Base-by-base conservation (phyloP, 305 asterid genomes). In the Coffea humblotiana region DNA sequence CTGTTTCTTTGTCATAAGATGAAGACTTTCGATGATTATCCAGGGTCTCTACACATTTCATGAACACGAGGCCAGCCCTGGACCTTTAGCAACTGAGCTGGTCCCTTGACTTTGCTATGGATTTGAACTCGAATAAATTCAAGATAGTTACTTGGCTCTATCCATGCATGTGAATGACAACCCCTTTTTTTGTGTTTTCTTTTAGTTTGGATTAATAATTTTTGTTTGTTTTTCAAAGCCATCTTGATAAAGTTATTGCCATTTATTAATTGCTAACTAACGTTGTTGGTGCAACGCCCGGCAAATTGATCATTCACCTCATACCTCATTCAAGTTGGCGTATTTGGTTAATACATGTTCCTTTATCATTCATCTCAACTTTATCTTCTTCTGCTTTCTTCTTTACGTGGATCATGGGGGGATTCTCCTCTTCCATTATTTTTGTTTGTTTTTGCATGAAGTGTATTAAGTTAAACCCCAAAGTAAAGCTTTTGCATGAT, bases 221-320 rank as follows among this genome's bases (percentile, higher is more conserved):
- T 40, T 40, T 3, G 0, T 49, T 49, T 49, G 64, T 0, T 58
- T 14, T 52, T 14, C 21, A 6, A 15, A 37, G 72, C 72, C 27
- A 70, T 45, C 14, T 12, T 48, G 65, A 73, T 11, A 16, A 52
- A 32, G 29, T 16, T 63, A 29, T n/a, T n/a, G 67, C 16, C 12
- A 35, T 71, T 47, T 63, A 48, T 63, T 27, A 63, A 76, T 16
- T 64, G 79, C n/a, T 64, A 19, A 35, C 74, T 21, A 37, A 29
- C 37, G 10, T 7, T 73, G 82, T 60, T 19, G 35, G 47, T 73
- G 47, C 78, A 79, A 72, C 82, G 0, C 47, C 82, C 74, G 72
- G 68, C 82, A 79, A 73, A 79, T 49, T 21, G 60, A 32, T 64
- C 78, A 63, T 58, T 14, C 45, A 6, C 78, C 70, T 43, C 32